A percentile compares a stretch with the other conserved stretches of the same genome.
phyloP scores from a whole-genome alignment of 306 rosid genomes.

The Hippophae gyantsensis region DNA sequence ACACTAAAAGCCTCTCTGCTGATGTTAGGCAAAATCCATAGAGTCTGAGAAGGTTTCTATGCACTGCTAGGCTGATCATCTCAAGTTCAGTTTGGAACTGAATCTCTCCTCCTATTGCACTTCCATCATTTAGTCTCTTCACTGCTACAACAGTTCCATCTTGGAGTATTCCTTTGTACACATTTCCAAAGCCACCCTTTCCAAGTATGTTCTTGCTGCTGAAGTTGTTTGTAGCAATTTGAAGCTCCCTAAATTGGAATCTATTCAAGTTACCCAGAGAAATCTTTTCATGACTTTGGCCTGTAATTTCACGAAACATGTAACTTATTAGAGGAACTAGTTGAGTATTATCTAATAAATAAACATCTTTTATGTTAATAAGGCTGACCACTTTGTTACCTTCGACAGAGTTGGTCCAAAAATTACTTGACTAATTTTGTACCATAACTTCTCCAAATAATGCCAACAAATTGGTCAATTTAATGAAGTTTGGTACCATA shows the following conservation, averaged over 20 bases:
- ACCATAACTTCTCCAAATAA: no score
- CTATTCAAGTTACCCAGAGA: slow-evolving; percentile 88
- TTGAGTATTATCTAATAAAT: no score
- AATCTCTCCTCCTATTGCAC: slow-evolving; percentile 67
- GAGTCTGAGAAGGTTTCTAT: slow-evolving; percentile 71
- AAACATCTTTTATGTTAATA: slow-evolving; percentile 1
- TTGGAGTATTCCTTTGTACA: slow-evolving; percentile 73
- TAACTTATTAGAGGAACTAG: no score
- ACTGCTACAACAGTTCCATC: slow-evolving; percentile 86
- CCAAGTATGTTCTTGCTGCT: slow-evolving; percentile 81
- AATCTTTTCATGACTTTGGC: slow-evolving; percentile 66
- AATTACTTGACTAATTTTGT: no score
- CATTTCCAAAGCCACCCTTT: slow-evolving; percentile 86
- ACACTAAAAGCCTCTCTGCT: slow-evolving; percentile 73
- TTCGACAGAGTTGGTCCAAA: no score
- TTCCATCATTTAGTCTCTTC: slow-evolving; percentile 87
- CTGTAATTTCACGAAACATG: slow-evolving; percentile 26
- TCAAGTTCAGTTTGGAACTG: slow-evolving; percentile 97
- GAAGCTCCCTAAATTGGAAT: slow-evolving; percentile 78
- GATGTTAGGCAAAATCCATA: slow-evolving; percentile 80
- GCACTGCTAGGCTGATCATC: slow-evolving; percentile 95
- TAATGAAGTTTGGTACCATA: no score
- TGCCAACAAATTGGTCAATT: no score
- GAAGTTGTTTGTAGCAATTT: slow-evolving; percentile 78
- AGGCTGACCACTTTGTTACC: background rate